phyloP scores from a whole-genome alignment of 129 eudicot species.

The Kitagawia praeruptora region DNA sequence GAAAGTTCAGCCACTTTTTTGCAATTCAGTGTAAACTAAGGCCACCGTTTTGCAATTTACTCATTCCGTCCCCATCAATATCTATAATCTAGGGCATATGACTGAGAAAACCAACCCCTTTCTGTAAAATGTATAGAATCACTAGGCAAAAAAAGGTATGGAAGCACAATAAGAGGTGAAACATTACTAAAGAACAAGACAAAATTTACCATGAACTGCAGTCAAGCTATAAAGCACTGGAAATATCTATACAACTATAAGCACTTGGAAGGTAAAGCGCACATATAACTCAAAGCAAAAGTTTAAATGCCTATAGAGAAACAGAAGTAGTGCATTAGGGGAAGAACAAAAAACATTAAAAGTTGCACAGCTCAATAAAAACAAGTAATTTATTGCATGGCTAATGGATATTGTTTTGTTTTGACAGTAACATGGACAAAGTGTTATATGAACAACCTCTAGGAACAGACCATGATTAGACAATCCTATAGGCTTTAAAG shows the following conservation, averaged over 20 bases:
- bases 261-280: neutral
- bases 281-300: neutral
- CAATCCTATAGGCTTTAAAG: conserved; percentile 5
- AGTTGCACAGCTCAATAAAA: neutral
- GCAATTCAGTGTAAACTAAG: too few species aligned
- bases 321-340: neutral
- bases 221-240: neutral
- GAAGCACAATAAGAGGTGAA: neutral
- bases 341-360: neutral
- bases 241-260: neutral
- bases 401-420: neutral
- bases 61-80: neutral
- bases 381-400: neutral
- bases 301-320: neutral
- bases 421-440: conserved; percentile 20
- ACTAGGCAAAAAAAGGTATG: neutral
- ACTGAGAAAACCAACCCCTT: neutral
- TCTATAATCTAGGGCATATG: neutral
- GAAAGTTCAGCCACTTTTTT: too few species aligned
- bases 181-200: neutral
- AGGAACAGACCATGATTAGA: conserved; percentile 10
- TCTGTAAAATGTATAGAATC: neutral
- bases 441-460: conserved; percentile 25
- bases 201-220: neutral
- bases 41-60: too few species aligned